Base-by-base conservation (phyloP, 2,329 filamentous ascomycete species). In the Xylaria sp. region DNA sequence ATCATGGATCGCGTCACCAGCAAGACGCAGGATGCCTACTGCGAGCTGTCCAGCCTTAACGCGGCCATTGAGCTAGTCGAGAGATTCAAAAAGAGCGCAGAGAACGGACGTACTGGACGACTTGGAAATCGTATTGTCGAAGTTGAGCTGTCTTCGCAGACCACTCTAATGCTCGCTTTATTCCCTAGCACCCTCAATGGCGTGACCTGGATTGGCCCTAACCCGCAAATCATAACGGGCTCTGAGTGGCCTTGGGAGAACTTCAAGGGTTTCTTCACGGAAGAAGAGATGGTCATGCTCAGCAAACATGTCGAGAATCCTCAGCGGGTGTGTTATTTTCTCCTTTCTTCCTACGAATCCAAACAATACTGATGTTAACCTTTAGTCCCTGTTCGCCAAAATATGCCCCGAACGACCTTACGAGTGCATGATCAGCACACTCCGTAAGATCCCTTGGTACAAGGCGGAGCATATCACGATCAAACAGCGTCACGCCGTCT, bases 391-490 rank as follows among this genome's bases (percentile, higher is more conserved):
- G 0, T 91, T 87, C 74, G 84, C 86, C 9, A 84, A 82, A 65
- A 83, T 88, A 30, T 90, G 87, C 71, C 87, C 88, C 0, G 88
- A 91, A 78, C 85, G 89, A 15, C 86, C 88, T 1, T 91, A 86
- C 64, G 89, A 91, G 79, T 89, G 84, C 75, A 81, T 91, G 73
- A 89, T 91, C 72, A 89, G 87, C 75, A 90, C 86, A 0, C 75
- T 89, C 43, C 84, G 83, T 67, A 88, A 91, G 80, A 83, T 89
- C 50, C 89, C 89, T 0, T 91, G 89, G 89, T 83, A 86, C 67
- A 82, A 83, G 76, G 82, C 87, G 1, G 78, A 86, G 2, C 72
- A 81, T 61, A 87, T 91, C 79, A 90, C 86, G 8, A 80, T 90
- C 55, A 79, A 81, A 63, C 84, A 91, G 76, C 86, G 89, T 0